These are phyloP conservation scores for Baudoinia panamericana DNA, from an alignment of 495 filamentous ascomycete species.

Conservation along the genomic window DNA sequence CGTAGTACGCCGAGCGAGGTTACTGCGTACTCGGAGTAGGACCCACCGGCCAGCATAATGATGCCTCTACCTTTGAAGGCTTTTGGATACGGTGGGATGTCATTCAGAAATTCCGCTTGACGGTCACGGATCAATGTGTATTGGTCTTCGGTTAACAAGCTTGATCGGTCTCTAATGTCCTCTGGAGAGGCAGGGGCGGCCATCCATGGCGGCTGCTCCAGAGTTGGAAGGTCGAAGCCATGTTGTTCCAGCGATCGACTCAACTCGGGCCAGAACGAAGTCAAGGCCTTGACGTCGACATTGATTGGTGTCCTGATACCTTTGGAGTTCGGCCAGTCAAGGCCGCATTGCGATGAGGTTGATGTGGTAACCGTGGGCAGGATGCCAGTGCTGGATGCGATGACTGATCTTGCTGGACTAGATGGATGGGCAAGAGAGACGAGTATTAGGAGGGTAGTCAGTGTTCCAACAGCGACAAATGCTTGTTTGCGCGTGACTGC, in stretches of 20 bases:
- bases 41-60: constrained; percentile 8
- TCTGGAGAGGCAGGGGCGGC: not conserved
- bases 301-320: constrained; percentile 1
- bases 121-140: not conserved
- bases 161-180: not conserved
- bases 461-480: too few relatives aligned
- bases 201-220: not conserved
- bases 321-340: not conserved
- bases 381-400: too few relatives aligned
- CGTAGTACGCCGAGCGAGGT: constrained; percentile 9
- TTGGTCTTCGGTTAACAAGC: not conserved
- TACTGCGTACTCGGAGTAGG: constrained; percentile 7
- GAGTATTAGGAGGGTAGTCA: too few relatives aligned
- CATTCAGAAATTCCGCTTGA: not conserved
- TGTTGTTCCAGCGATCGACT: not conserved
- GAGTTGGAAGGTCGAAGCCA: constrained; percentile 1
- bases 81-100: constrained; percentile 4
- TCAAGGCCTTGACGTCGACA: not conserved
- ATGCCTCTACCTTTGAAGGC: constrained; percentile 7
- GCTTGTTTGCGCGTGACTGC: too few relatives aligned
- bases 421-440: too few relatives aligned
- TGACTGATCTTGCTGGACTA: too few relatives aligned
- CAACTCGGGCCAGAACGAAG: constrained; percentile 4
- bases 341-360: too few relatives aligned
- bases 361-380: too few relatives aligned